phyloP scores from a whole-genome alignment of 805 yeast genomes.

The Zygotorulaspora florentina region DNA sequence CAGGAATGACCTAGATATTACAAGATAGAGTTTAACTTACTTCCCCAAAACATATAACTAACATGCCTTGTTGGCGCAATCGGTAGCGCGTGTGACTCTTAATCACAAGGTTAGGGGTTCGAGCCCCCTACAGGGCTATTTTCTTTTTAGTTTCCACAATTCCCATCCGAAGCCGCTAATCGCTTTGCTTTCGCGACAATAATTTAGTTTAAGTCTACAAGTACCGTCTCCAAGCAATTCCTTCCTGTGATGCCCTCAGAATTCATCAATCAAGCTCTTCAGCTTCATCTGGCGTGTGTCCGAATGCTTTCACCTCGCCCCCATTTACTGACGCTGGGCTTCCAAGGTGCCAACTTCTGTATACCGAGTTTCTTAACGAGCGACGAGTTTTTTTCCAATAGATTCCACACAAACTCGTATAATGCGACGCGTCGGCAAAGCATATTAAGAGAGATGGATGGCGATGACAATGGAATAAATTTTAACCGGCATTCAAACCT shows the following conservation, averaged over 20 bases:
- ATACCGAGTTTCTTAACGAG: not conserved
- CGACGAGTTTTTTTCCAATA: not conserved
- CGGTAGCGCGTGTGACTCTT: constrained; percentile 37
- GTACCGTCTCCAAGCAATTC: too few species aligned
- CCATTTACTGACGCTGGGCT: not conserved
- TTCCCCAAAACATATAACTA: not conserved
- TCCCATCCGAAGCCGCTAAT: too few species aligned
- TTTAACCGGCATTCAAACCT: not conserved
- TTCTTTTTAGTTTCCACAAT: too few species aligned
- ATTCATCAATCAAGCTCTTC: too few species aligned
- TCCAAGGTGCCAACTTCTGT: not conserved
- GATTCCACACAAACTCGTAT: not conserved
- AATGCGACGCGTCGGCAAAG: not conserved
- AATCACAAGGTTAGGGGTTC: constrained; percentile 38
- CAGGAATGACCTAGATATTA: not conserved
- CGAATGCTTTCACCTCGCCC: not conserved
- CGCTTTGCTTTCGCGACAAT: too few species aligned
- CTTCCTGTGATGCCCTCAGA: too few species aligned
- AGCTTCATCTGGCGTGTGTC: too few species aligned
- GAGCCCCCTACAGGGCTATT: constrained; percentile 37
- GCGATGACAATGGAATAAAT: not conserved
- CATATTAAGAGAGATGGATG: not conserved
- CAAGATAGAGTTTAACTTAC: not conserved
- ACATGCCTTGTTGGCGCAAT: constrained; percentile 36
- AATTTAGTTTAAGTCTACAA: too few species aligned